Base-by-base conservation (phyloP, 2,329 filamentous ascomycete genomes). In the Cordyceps cicadae region DNA sequence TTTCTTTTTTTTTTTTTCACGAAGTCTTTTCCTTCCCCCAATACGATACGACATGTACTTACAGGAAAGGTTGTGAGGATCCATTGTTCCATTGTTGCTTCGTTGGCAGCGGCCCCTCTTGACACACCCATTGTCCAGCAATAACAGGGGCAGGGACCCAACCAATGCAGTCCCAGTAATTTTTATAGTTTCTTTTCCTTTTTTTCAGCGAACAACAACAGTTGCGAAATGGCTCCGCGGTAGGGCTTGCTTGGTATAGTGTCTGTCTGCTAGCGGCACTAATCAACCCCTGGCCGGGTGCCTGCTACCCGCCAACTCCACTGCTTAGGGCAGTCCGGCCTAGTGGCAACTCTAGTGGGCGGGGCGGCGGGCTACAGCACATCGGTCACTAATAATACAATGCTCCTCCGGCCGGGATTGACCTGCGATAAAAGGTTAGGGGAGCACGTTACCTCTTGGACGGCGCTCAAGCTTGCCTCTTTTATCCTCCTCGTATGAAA, bases 41-140 rank as follows among this genome's bases (percentile, higher is more conserved):
- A 43, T 17, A n/a, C 15, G 39, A 43, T 43, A 43, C 39, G 39
- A 43, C 34, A 37, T 9, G 34, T 37, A n/a, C n/a, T n/a, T n/a
- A 37, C 34, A 3, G 34, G 12, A 37, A 43, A 43, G 17, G 39
- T 4, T n/a, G 4, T 7, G 15, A n/a, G 15, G 34, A 24, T 11
- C 34, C 39, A 43, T 43, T 17, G 26, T n/a, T 29, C 41, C n/a
- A 57, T n/a, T 58, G 48, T 43, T 43, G 14, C 24, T 43, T 21
- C 15, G 48, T 37, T 59, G 55, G 55, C 46, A 51, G 21, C 26
- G 46, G 55, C 55, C 55, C 55, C 46, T 51, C 48, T 52, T 45
- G 55, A 34, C 32, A 21, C 55, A 34, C 32, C 15, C 46, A 43
- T 58, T 58, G 55, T 48, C 15, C 24, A 29, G 34, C 39, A 55